Conservation (phyloP, 2,329 filamentous ascomycete species). For the Camillea tinctor region DNA sequence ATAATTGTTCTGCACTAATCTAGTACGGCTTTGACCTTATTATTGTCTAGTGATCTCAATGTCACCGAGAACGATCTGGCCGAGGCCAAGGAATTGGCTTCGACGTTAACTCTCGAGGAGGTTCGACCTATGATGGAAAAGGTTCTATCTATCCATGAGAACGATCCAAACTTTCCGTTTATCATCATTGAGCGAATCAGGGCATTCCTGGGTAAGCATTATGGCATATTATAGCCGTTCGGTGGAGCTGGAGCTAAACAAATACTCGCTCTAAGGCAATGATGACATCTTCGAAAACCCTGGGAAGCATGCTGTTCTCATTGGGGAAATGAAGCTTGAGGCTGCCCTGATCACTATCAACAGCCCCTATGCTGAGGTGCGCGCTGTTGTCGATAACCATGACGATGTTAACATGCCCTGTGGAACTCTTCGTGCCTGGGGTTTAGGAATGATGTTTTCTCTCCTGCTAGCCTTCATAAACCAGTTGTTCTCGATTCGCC, state of each 20-base stretch:
- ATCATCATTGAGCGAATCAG: constrained; percentile 40
- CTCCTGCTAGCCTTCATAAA: constrained; percentile 51
- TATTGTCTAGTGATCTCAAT: constrained; percentile 20
- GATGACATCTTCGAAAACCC: constrained; percentile 32
- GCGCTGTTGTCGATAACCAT: constrained; percentile 51
- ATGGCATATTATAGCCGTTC: neutral
- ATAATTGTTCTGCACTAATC: neutral
- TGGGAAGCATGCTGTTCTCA: constrained; percentile 34
- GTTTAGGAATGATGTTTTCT: constrained; percentile 51
- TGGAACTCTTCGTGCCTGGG: constrained; percentile 56
- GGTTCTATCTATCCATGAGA: constrained; percentile 41
- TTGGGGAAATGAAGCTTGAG: constrained; percentile 36
- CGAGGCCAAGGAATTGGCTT: constrained; percentile 24
- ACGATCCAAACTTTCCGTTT: constrained; percentile 48
- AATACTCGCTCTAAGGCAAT: neutral
- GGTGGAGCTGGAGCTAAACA: neutral
- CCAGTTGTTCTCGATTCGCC: constrained; percentile 57
- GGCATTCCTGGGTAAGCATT: constrained; percentile 35
- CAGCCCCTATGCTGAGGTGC: constrained; percentile 42
- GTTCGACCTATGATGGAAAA: constrained; percentile 33
- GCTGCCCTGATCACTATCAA: constrained; percentile 35
- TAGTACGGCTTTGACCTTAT: neutral
- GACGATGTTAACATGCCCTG: constrained; percentile 49
- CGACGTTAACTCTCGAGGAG: constrained; percentile 22
- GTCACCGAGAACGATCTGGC: constrained; percentile 25